phyloP scores from a whole-genome alignment of 2,329 filamentous ascomycete genomes.

The Fusarium stilboides region DNA sequence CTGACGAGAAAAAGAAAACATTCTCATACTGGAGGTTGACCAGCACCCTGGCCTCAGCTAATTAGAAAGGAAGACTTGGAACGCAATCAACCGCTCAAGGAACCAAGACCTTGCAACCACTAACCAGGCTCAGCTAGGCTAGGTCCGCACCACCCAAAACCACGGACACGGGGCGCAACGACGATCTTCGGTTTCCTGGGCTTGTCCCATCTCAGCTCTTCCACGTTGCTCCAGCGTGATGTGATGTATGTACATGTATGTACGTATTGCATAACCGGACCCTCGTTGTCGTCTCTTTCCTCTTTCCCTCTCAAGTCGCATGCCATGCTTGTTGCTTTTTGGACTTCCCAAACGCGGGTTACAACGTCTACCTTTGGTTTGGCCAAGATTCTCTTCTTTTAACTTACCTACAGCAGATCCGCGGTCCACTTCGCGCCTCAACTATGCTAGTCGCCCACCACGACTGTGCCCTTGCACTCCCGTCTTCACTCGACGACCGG shows the following conservation, averaged over 20 bases:
- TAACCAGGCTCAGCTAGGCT: slow-evolving; percentile 42
- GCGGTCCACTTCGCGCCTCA: slow-evolving; percentile 43
- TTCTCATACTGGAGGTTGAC: background rate
- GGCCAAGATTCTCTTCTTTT: slow-evolving; percentile 25
- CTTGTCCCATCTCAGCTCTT: slow-evolving; percentile 37
- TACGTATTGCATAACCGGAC: background rate
- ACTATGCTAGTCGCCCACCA: slow-evolving; percentile 38
- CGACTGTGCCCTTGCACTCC: slow-evolving; percentile 38
- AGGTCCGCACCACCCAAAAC: slow-evolving; percentile 50
- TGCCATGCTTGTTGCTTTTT: slow-evolving; percentile 46
- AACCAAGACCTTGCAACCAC: slow-evolving; percentile 38
- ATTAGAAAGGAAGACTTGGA: slow-evolving; percentile 15
- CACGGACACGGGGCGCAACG: slow-evolving; percentile 49
- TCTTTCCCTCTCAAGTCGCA: slow-evolving; percentile 43
- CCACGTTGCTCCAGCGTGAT: slow-evolving; percentile 6
- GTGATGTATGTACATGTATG: no score
- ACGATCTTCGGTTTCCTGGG: slow-evolving; percentile 48
- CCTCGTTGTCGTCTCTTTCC: slow-evolving; percentile 49
- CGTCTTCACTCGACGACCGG: slow-evolving; percentile 30
- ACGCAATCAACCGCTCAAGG: slow-evolving; percentile 35
- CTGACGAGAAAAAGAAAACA: slow-evolving; percentile 22
- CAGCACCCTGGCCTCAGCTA: slow-evolving; percentile 15
- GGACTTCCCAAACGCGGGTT: slow-evolving; percentile 38
- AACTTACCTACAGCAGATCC: slow-evolving; percentile 39
- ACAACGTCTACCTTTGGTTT: slow-evolving; percentile 38